Percentiles rank a stretch among this genome's conserved stretches.
Evolutionary conservation across 106 monocot genomes (phyloP).

Genomic region (Triglochin maritima): DNA sequence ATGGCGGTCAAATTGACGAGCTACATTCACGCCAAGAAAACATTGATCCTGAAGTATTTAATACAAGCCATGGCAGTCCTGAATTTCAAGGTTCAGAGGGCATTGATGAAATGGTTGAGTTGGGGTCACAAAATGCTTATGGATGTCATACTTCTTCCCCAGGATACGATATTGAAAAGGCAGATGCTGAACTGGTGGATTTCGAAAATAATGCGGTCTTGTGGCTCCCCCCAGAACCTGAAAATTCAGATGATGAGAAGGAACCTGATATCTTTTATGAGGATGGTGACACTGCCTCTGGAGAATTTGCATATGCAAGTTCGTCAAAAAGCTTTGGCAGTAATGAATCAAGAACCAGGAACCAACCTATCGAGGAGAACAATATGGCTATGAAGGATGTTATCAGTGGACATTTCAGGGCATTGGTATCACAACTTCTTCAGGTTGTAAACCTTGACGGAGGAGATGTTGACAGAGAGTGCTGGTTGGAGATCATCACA

Average conservation of each 20-base stretch:
- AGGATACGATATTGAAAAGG: conserved; percentile 34
- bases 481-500: conserved; percentile 80
- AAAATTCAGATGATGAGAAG: conserved; percentile 73
- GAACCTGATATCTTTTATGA: conserved; percentile 45
- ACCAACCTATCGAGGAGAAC: conserved; percentile 50
- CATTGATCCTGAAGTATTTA: conserved; percentile 21
- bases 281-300: conserved; percentile 43
- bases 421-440: conserved; percentile 83
- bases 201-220: conserved; percentile 64
- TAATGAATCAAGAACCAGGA: conserved; percentile 37
- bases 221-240: conserved; percentile 84
- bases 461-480: conserved; percentile 43
- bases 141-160: conserved; percentile 44
- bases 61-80: conserved; percentile 8
- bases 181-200: conserved; percentile 49
- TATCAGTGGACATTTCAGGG: conserved; percentile 77
- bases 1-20: conserved; percentile 18
- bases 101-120: conserved; percentile 26
- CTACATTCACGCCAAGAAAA: conserved; percentile 24
- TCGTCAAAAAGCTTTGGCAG: conserved; percentile 59
- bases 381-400: conserved; percentile 74
- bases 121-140: conserved; percentile 25
- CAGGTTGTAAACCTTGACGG: conserved; percentile 52
- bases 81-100: conserved; percentile 24
- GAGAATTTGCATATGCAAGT: conserved; percentile 60